Conservation (phyloP, 257 asterid species). For the Solanum bukasovii region DNA sequence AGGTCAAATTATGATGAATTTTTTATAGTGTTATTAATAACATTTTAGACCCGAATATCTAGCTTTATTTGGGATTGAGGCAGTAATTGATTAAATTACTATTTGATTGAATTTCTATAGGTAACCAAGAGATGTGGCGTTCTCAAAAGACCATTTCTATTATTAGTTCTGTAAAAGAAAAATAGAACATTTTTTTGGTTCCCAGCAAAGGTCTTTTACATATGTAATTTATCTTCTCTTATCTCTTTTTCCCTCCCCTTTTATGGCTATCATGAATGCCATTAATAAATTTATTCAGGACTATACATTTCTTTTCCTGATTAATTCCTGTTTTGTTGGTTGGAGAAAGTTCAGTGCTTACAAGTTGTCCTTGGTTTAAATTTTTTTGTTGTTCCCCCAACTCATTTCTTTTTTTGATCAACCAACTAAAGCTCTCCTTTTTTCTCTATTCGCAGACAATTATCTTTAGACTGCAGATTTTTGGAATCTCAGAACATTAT, state of each 20-base stretch:
- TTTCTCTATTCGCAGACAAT: slow-evolving; percentile 44
- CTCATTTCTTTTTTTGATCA: background rate
- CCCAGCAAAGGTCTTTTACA: background rate
- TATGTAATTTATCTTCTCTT: background rate
- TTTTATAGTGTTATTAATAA: background rate
- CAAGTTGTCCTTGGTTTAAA: background rate
- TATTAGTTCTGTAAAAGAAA: background rate
- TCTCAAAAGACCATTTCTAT: background rate
- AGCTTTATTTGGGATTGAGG: background rate
- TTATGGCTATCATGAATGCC: background rate
- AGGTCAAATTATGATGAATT: background rate
- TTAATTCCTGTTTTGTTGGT: background rate
- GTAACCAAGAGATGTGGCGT: background rate
- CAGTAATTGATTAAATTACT: background rate
- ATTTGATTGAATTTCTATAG: background rate
- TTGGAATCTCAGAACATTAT: slow-evolving; percentile 78
- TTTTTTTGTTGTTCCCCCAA: background rate
- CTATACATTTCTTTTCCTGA: background rate
- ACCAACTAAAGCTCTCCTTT: background rate
- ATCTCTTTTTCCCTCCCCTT: background rate
- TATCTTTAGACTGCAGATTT: slow-evolving; percentile 64
- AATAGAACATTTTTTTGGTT: background rate
- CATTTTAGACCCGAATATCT: background rate
- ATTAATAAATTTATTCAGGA: background rate
- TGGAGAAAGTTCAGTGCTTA: background rate